phyloP scores from a whole-genome alignment of 116 monocot genomes.

The Dioscorea cayenensis region DNA sequence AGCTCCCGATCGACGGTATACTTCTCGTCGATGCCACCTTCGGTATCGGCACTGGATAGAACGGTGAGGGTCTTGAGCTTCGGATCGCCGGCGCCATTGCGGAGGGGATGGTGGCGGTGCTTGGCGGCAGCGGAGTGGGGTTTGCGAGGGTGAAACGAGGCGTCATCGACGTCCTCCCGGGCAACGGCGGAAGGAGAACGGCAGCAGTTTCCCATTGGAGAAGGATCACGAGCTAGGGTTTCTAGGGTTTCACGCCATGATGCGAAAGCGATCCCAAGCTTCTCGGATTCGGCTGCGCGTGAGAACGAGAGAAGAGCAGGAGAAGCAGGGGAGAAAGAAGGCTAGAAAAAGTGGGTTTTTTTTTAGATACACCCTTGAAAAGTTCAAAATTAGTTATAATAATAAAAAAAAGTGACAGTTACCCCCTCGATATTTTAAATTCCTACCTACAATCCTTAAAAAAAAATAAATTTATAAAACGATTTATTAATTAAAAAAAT shows the following conservation, averaged over 20 bases:
- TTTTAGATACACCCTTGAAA: background rate
- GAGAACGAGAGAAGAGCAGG: background rate
- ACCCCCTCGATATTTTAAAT: too few relatives aligned
- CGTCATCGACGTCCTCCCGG: slow-evolving; percentile 51
- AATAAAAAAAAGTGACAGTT: background rate
- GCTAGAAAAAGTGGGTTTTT: background rate
- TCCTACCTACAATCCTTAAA: too few relatives aligned
- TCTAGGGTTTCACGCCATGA: slow-evolving; percentile 12
- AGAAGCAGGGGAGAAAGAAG: background rate
- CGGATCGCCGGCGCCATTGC: slow-evolving; percentile 11
- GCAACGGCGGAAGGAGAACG: slow-evolving; percentile 69
- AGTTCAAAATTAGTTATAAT: background rate
- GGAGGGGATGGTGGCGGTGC: slow-evolving; percentile 8
- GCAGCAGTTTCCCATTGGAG: slow-evolving; percentile 70
- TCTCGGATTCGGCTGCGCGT: background rate
- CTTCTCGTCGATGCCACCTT: slow-evolving; percentile 39
- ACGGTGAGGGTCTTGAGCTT: slow-evolving; percentile 27
- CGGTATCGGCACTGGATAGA: slow-evolving; percentile 14
- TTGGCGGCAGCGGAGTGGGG: slow-evolving; percentile 2
- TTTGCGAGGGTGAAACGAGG: slow-evolving; percentile 16
- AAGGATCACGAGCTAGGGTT: background rate
- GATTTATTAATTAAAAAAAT: too few relatives aligned
- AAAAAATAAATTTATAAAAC: too few relatives aligned
- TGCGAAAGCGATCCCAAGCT: background rate
- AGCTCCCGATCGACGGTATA: slow-evolving; percentile 62